A percentile compares a stretch with the other conserved stretches of the same genome.
These are phyloP conservation scores for Suillus weaverae DNA, from an alignment of 768 basidiomycete genomes.

Conservation along the genomic window DNA sequence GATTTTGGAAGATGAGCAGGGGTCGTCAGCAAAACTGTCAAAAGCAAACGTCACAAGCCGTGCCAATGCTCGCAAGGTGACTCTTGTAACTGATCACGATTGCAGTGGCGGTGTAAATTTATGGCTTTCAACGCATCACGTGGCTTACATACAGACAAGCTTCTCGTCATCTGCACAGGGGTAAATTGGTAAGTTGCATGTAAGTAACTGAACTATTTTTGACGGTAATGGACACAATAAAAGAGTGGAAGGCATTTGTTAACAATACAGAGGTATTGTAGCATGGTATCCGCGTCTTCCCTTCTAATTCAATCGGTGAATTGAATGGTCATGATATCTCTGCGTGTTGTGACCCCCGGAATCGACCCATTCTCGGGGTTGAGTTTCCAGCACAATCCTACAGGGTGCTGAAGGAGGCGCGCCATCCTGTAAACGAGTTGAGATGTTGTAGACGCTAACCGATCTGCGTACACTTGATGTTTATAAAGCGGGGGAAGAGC, in stretches of 20 bases:
- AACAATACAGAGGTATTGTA: slow-evolving; percentile 30
- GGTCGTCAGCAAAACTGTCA: neutral
- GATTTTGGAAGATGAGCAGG: neutral
- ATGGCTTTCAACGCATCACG: neutral
- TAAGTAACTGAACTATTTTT: neutral
- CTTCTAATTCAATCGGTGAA: slow-evolving; percentile 9
- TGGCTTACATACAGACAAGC: neutral
- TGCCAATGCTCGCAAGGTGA: neutral
- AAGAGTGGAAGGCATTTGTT: slow-evolving; percentile 1
- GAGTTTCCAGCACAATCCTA: slow-evolving; percentile 16
- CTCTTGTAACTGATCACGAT: slow-evolving; percentile 3
- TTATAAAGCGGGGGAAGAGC: neutral
- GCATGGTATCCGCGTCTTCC: neutral
- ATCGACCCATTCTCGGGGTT: slow-evolving; percentile 17
- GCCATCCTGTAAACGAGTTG: slow-evolving; percentile 10
- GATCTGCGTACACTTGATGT: slow-evolving; percentile 15
- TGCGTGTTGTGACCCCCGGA: slow-evolving; percentile 22
- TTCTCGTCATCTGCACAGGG: slow-evolving; percentile 3
- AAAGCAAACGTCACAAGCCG: neutral
- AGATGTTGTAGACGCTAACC: slow-evolving; percentile 25
- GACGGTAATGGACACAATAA: neutral
- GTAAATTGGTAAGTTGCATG: neutral
- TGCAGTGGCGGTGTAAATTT: slow-evolving; percentile 7
- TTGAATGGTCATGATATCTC: slow-evolving; percentile 20
- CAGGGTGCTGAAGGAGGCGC: neutral